Percentiles rank a stretch among this genome's conserved stretches.
These are phyloP conservation scores for Cutaneotrichosporon mucoides DNA, from an alignment of 1,284 basidiomycete species.

Conservation along the genomic window DNA sequence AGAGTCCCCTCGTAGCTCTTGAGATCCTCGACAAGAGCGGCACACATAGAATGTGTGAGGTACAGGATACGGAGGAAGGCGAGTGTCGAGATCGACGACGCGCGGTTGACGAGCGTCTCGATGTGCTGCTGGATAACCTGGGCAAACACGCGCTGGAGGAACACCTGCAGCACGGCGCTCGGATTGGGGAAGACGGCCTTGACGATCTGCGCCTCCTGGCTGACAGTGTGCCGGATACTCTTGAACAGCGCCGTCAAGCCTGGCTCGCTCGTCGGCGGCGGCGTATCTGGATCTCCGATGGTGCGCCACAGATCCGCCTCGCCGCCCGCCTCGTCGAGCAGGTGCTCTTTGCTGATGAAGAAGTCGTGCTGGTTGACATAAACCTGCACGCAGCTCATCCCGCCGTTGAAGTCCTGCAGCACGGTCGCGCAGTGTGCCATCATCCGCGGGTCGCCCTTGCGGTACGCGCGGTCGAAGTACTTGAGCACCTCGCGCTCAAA, in stretches of 20 bases:
- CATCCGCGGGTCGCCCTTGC: constrained; percentile 96
- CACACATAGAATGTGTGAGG: constrained; percentile 75
- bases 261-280: constrained; percentile 72
- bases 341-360: constrained; percentile 80
- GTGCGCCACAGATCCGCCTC: constrained; percentile 71
- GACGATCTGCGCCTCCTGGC: constrained; percentile 95
- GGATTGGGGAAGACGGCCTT: constrained; percentile 98
- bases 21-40: constrained; percentile 81
- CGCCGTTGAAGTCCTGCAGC: constrained; percentile 95
- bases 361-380: constrained; percentile 99
- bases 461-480: constrained; percentile 90
- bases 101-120: constrained; percentile 74
- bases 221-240: constrained; percentile 86
- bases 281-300: constrained; percentile 72
- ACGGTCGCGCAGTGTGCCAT: constrained; percentile 99
- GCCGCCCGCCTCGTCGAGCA: constrained; percentile 51
- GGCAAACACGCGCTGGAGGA: constrained; percentile 94
- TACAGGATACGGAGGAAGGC: constrained; percentile 89
- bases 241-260: constrained; percentile 75
- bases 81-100: constrained; percentile 71
- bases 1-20: constrained; percentile 84
- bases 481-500: constrained; percentile 99
- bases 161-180: constrained; percentile 96
- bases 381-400: constrained; percentile 91
- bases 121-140: constrained; percentile 96